These are phyloP conservation scores for Macrophomina pseudophaseolina DNA, from an alignment of 2,329 filamentous ascomycete species.

Conservation along the genomic window DNA sequence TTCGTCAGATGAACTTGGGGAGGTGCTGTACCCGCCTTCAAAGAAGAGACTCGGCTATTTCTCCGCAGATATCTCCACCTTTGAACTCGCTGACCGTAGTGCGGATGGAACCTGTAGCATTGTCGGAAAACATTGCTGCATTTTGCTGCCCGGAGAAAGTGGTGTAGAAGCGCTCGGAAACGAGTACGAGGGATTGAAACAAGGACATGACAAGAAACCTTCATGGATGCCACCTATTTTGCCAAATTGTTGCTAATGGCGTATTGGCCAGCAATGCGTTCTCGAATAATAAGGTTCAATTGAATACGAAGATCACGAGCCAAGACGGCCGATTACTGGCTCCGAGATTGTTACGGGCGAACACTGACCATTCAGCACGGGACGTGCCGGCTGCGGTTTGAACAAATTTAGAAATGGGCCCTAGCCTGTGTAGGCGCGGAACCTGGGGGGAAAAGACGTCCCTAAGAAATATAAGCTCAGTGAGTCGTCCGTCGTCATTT, in stretches of 20 bases:
- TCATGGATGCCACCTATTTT: neutral
- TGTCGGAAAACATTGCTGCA: too few relatives aligned
- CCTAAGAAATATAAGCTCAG: neutral
- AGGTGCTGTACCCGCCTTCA: neutral
- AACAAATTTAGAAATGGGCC: neutral
- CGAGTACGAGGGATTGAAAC: too few relatives aligned
- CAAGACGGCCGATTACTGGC: neutral
- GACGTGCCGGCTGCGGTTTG: neutral
- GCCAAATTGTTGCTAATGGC: too few relatives aligned
- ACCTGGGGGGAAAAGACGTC: too few relatives aligned
- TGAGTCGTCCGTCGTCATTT: neutral
- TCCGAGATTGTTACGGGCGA: neutral
- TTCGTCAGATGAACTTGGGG: neutral
- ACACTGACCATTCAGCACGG: neutral
- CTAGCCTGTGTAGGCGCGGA: neutral
- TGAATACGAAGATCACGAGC: neutral
- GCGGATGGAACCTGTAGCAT: too few relatives aligned
- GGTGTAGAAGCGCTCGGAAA: too few relatives aligned
- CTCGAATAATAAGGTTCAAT: neutral
- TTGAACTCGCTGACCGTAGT: too few relatives aligned
- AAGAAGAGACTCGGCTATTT: too few relatives aligned
- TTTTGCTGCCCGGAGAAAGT: too few relatives aligned
- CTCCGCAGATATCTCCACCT: too few relatives aligned
- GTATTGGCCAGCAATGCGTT: neutral
- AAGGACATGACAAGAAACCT: too few relatives aligned